phyloP scores from a whole-genome alignment of 108 stramenopile species.

The Conticribra weissflogii region DNA sequence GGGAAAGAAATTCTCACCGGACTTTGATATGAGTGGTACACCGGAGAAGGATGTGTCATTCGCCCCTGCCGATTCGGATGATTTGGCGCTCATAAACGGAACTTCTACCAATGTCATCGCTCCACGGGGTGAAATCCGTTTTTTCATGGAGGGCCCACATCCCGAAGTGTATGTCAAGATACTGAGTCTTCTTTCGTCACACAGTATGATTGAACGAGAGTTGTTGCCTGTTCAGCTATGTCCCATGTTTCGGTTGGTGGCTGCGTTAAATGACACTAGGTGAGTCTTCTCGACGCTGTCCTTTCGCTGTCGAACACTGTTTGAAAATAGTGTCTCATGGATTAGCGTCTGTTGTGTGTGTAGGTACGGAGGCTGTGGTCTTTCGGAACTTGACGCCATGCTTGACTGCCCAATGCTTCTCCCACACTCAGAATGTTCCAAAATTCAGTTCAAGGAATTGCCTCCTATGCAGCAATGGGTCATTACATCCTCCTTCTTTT shows the following conservation, averaged over 20 bases:
- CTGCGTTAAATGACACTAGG: constrained; percentile 33
- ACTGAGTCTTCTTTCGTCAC: constrained; percentile 34
- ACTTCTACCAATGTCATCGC: constrained; percentile 14
- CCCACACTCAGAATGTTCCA: constrained; percentile 24
- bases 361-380: constrained; percentile 36
- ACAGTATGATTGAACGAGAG: constrained; percentile 12
- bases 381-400: constrained; percentile 50
- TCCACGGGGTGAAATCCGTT: constrained; percentile 46
- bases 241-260: constrained; percentile 48
- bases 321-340: too few species aligned
- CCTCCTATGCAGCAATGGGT: constrained; percentile 31
- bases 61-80: constrained; percentile 21
- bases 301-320: too few species aligned
- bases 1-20: too few species aligned
- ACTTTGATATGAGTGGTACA: constrained; percentile 1
- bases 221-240: constrained; percentile 36
- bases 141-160: constrained; percentile 26
- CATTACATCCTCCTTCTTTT: constrained; percentile 40
- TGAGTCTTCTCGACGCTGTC: background rate
- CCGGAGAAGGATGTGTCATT: constrained; percentile 2
- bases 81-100: constrained; percentile 40
- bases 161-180: constrained; percentile 42
- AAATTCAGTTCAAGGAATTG: constrained; percentile 39
- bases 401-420: constrained; percentile 46
- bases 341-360: too few species aligned